These are phyloP conservation scores for Fraxinus latifolia DNA, from an alignment of 305 asterid species.

Conservation along the genomic window DNA sequence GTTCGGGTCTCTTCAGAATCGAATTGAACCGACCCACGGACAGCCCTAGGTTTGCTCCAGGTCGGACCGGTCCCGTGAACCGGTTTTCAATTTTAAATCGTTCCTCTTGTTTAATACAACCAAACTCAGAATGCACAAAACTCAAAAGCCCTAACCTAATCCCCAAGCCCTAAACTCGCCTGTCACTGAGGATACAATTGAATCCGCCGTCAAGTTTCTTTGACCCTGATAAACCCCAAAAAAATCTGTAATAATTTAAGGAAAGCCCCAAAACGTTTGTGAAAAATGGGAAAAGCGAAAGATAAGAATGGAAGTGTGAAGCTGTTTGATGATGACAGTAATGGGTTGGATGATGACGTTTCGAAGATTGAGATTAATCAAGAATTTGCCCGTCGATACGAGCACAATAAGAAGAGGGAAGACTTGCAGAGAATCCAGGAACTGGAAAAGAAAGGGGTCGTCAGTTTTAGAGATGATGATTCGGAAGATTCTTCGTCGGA, in stretches of 20 bases:
- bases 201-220: not conserved
- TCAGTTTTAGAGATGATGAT: conserved; percentile 34
- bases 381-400: conserved; percentile 63
- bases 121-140: not conserved
- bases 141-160: not conserved
- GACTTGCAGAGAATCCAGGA: conserved; percentile 61
- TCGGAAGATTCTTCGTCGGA: conserved; percentile 41
- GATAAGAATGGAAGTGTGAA: conserved; percentile 28
- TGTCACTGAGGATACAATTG: not conserved
- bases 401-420: conserved; percentile 80
- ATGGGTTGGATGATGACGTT: conserved; percentile 28
- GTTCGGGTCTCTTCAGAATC: too few species aligned
- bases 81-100: not conserved
- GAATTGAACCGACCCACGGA: too few species aligned
- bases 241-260: not conserved
- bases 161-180: not conserved
- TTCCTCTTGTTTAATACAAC: not conserved
- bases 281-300: not conserved
- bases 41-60: not conserved
- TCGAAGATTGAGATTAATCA: conserved; percentile 56
- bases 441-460: conserved; percentile 63
- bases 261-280: not conserved
- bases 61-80: not conserved
- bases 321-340: conserved; percentile 49
- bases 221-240: not conserved